These are phyloP conservation scores for Helicocarpus griseus DNA, from an alignment of 2,329 filamentous ascomycete species.

Conservation along the genomic window DNA sequence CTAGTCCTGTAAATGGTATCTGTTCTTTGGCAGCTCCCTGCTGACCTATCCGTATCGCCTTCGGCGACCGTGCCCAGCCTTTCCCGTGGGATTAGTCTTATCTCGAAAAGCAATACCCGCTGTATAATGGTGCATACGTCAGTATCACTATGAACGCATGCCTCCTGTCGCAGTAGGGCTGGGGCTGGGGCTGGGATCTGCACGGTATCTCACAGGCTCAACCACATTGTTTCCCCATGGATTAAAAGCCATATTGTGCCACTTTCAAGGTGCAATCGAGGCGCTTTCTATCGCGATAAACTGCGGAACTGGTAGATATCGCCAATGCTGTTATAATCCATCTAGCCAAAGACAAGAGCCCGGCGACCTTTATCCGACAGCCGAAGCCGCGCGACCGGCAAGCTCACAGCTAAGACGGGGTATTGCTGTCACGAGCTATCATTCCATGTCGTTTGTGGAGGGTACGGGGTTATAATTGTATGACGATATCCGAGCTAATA, in stretches of 20 bases:
- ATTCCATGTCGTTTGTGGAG: constrained; percentile 9
- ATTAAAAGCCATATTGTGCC: constrained; percentile 4
- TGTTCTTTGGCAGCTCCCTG: constrained; percentile 18
- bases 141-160: neutral
- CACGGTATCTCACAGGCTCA: constrained; percentile 7
- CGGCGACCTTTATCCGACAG: constrained; percentile 14
- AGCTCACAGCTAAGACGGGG: constrained; percentile 10
- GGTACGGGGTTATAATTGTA: constrained; percentile 2
- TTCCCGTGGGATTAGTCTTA: constrained; percentile 13
- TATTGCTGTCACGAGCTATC: constrained; percentile 16
- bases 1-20: constrained; percentile 16
- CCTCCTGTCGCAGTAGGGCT: constrained; percentile 7
- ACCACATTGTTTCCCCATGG: constrained; percentile 18
- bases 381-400: constrained; percentile 14
- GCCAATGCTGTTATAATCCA: constrained; percentile 13
- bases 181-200: constrained; percentile 10
- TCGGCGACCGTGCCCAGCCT: constrained; percentile 9
- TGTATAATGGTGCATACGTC: constrained; percentile 19
- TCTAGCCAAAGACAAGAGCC: constrained; percentile 17
- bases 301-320: constrained; percentile 12
- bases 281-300: constrained; percentile 12
- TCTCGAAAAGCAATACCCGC: constrained; percentile 14
- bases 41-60: constrained; percentile 14
- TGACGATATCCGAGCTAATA: neutral
- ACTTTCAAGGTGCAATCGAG: constrained; percentile 5